phyloP scores from a whole-genome alignment of 176 grass and related monocot species.

The Otatea glauca region DNA sequence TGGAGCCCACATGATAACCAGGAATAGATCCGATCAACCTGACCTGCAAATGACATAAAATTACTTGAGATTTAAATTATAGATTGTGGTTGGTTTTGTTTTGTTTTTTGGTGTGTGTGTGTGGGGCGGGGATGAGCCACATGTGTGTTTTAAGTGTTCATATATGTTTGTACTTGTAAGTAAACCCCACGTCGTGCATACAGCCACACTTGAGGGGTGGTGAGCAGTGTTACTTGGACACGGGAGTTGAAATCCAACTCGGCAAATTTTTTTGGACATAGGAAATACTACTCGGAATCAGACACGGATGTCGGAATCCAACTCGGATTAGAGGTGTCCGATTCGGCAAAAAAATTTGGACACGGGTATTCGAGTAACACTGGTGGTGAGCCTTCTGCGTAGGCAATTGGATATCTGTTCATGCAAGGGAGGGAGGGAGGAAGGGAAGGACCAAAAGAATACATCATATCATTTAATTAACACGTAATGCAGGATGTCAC shows the following conservation, averaged over 20 bases:
- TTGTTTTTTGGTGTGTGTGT: no score
- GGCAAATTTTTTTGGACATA: no score
- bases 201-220: neutral
- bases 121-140: neutral
- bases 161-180: neutral
- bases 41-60: constrained; percentile 58
- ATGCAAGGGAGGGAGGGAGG: neutral
- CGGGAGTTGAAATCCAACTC: no score
- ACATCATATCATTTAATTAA: neutral
- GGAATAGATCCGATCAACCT: constrained; percentile 91
- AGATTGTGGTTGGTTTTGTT: no score
- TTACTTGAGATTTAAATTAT: constrained; percentile 19
- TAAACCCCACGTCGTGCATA: neutral
- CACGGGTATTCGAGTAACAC: no score
- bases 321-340: no score
- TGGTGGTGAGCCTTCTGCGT: neutral
- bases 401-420: neutral
- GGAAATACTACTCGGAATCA: no score
- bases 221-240: no score
- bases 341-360: no score
- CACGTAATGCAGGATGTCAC: neutral
- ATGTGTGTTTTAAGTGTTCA: constrained; percentile 7
- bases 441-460: neutral
- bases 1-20: constrained; percentile 81
- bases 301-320: no score